These are phyloP conservation scores for Protomyces pachydermus DNA, from an alignment of 1,139 yeast species.

Conservation along the genomic window DNA sequence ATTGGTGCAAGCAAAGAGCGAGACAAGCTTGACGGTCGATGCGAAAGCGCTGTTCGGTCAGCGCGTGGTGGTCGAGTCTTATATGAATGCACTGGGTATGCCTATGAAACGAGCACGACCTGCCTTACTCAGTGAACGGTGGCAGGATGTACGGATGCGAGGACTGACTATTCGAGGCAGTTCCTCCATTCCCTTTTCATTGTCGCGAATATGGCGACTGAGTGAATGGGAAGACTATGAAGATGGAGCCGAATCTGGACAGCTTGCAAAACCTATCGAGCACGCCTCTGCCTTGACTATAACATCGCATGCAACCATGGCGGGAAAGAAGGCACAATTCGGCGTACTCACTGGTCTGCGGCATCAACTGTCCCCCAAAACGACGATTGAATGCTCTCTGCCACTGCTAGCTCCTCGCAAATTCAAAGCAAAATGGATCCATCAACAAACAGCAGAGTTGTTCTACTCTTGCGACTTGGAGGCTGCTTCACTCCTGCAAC, in stretches of 20 bases:
- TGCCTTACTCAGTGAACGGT: conserved; percentile 13
- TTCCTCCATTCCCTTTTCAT: conserved; percentile 22
- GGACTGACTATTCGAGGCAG: conserved; percentile 17
- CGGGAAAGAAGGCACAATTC: conserved; percentile 21
- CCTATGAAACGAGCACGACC: conserved; percentile 17
- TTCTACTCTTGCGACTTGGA: conserved; percentile 8
- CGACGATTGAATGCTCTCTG: conserved; percentile 16
- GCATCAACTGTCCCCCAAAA: conserved; percentile 18
- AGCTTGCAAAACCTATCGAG: background rate
- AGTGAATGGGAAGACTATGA: background rate
- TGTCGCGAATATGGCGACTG: background rate
- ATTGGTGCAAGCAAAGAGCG: conserved; percentile 24
- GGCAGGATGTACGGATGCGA: conserved; percentile 8
- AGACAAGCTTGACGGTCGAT: conserved; percentile 5
- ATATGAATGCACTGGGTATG: conserved; percentile 4
- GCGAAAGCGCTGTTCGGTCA: conserved; percentile 21
- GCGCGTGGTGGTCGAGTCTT: conserved; percentile 14
- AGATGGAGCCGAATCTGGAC: background rate
- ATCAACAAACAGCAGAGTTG: conserved; percentile 21
- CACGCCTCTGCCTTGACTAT: conserved; percentile 14
- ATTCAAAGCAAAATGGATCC: conserved; percentile 18
- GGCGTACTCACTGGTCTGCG: conserved; percentile 21
- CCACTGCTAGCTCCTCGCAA: conserved; percentile 16
- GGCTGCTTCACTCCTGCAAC: conserved; percentile 7
- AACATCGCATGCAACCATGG: conserved; percentile 19